phyloP scores from a whole-genome alignment of 2,329 filamentous ascomycete genomes.

The Aplosporella prunicola region DNA sequence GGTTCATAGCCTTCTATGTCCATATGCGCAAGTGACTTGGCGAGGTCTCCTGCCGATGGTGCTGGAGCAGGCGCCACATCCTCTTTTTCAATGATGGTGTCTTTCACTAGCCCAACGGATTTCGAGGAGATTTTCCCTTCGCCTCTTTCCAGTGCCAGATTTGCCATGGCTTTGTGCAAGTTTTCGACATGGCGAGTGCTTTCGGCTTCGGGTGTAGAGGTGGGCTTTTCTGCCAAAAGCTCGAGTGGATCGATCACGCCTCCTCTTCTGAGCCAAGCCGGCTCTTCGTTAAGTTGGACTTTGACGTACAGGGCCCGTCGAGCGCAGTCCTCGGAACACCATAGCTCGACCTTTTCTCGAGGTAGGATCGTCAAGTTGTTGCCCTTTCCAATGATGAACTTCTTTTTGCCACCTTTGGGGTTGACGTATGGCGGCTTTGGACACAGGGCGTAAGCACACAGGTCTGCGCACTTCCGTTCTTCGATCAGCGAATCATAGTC shows the following conservation, averaged over 20 bases:
- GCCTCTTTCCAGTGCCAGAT: slow-evolving; percentile 37
- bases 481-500: slow-evolving; percentile 85
- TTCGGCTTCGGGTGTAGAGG: not conserved
- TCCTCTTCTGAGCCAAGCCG: slow-evolving; percentile 70
- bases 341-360: slow-evolving; percentile 66
- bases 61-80: slow-evolving; percentile 11
- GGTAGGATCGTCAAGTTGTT: slow-evolving; percentile 57
- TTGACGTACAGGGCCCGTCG: slow-evolving; percentile 74
- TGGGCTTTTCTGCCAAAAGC: slow-evolving; percentile 15
- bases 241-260: slow-evolving; percentile 29
- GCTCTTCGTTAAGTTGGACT: slow-evolving; percentile 76
- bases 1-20: slow-evolving; percentile 31
- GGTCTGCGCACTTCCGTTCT: slow-evolving; percentile 74
- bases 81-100: slow-evolving; percentile 24
- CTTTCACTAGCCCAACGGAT: slow-evolving; percentile 23
- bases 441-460: slow-evolving; percentile 81
- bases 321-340: slow-evolving; percentile 76
- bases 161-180: slow-evolving; percentile 23
- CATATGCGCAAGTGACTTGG: no score
- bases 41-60: no score
- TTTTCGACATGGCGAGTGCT: not conserved
- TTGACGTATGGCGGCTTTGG: slow-evolving; percentile 49
- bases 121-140: slow-evolving; percentile 24
- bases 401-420: slow-evolving; percentile 43
- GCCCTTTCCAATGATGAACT: slow-evolving; percentile 54